Evolutionary conservation across 169 alveolate species (phyloP).

Genomic region (Fabrea salina): DNA sequence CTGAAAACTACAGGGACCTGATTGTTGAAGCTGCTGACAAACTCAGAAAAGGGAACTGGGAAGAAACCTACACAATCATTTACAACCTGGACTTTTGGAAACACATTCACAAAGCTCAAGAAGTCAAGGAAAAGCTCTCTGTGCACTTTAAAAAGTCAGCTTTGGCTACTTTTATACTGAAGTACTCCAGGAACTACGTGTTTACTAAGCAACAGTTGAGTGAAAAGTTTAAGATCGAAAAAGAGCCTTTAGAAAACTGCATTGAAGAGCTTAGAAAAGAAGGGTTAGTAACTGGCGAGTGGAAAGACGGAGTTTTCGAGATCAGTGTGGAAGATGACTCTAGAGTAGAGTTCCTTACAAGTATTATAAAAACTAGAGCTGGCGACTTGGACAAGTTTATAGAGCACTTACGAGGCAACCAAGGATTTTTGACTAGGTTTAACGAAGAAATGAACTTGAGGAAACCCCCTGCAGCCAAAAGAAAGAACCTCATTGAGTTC

Average conservation of each 20-base stretch:
- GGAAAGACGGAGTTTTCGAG: slow-evolving; percentile 2
- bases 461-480: background rate
- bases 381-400: background rate
- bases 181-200: slow-evolving; percentile 55
- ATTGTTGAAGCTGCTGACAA: slow-evolving; percentile 89
- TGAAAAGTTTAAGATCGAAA: slow-evolving; percentile 54
- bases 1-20: slow-evolving; percentile 93
- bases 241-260: slow-evolving; percentile 25
- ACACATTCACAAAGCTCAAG: slow-evolving; percentile 81
- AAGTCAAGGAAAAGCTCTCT: slow-evolving; percentile 77
- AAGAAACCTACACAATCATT: slow-evolving; percentile 85
- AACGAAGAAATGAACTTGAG: background rate
- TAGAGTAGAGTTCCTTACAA: background rate
- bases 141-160: slow-evolving; percentile 92
- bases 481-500: too few species aligned
- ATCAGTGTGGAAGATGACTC: background rate
- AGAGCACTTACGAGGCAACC: background rate
- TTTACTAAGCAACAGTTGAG: slow-evolving; percentile 40
- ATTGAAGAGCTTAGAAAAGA: background rate
- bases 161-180: slow-evolving; percentile 89
- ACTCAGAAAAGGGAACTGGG: slow-evolving; percentile 93
- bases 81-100: slow-evolving; percentile 81
- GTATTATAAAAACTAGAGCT: background rate
- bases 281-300: background rate
- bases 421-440: background rate